These are phyloP conservation scores for Marchantia paleacea DNA, from an alignment of 225 moss, liverwort and hornwort genomes.

Conservation along the genomic window DNA sequence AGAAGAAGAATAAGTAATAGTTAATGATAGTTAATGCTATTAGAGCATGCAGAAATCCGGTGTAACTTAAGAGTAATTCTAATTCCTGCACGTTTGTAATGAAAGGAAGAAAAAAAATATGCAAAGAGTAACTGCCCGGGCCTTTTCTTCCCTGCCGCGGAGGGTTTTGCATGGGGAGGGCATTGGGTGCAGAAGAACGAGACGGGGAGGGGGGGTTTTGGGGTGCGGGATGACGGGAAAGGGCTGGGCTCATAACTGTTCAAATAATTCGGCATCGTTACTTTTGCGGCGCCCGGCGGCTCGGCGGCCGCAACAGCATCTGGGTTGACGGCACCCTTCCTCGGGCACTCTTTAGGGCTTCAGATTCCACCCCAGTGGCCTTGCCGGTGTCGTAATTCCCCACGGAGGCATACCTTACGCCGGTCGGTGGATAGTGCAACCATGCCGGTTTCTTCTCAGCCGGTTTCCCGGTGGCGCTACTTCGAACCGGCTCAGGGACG, in stretches of 20 bases:
- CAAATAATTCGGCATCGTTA: neutral
- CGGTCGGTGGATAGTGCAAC: neutral
- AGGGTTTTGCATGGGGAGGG: neutral
- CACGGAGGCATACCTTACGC: neutral
- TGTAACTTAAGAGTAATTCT: no score
- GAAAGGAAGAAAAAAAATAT: no score
- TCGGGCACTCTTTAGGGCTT: slow-evolving; percentile 2
- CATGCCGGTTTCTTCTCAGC: neutral
- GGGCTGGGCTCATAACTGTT: neutral
- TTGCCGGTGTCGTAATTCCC: neutral
- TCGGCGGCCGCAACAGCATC: slow-evolving; percentile 18
- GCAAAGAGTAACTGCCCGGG: neutral
- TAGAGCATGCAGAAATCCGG: neutral
- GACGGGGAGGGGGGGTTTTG: neutral
- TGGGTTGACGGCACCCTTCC: neutral
- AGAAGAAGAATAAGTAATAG: no score
- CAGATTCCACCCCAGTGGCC: slow-evolving; percentile 1
- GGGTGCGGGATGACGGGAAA: neutral
- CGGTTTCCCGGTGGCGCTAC: neutral
- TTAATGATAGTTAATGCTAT: no score
- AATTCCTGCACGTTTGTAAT: no score
- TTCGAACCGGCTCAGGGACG: neutral
- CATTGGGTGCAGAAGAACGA: neutral
- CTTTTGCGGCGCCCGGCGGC: slow-evolving; percentile 31
- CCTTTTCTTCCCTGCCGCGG: neutral